phyloP scores from a whole-genome alignment of 2,329 filamentous ascomycete species.

The Helminthosporium solani region DNA sequence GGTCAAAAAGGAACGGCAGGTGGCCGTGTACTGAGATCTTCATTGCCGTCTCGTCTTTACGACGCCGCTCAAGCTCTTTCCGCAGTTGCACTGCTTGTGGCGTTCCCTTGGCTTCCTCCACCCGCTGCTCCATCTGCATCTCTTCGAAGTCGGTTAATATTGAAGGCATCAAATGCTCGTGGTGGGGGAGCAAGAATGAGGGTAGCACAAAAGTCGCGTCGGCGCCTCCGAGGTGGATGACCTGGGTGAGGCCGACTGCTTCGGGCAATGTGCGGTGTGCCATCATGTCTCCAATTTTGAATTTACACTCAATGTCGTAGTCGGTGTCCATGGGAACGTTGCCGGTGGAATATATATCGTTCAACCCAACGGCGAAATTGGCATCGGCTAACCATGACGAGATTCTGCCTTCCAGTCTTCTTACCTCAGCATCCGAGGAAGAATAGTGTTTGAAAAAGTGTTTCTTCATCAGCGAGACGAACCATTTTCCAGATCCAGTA shows the following conservation, averaged over 20 bases:
- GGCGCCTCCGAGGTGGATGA: conserved; percentile 53
- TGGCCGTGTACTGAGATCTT: conserved; percentile 51
- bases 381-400: conserved; percentile 54
- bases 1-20: conserved; percentile 53
- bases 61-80: conserved; percentile 42
- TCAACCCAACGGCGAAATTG: conserved; percentile 54
- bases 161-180: conserved; percentile 54
- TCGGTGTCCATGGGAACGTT: conserved; percentile 52
- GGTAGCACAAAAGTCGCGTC: conserved; percentile 53
- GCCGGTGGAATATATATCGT: conserved; percentile 47
- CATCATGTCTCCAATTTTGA: conserved; percentile 52
- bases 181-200: conserved; percentile 54
- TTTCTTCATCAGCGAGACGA: conserved; percentile 49
- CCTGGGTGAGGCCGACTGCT: conserved; percentile 48
- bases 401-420: conserved; percentile 49
- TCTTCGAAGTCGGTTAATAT: conserved; percentile 39
- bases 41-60: conserved; percentile 53
- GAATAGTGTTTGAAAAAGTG: conserved; percentile 54
- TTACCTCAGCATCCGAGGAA: conserved; percentile 47
- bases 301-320: conserved; percentile 51
- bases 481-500: conserved; percentile 54
- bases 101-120: conserved; percentile 47
- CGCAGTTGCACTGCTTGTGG: conserved; percentile 47
- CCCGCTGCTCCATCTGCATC: conserved; percentile 38
- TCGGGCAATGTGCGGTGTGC: conserved; percentile 51